Conservation (phyloP, 352 stramenopile species). For the Globisporangium parvum region DNA sequence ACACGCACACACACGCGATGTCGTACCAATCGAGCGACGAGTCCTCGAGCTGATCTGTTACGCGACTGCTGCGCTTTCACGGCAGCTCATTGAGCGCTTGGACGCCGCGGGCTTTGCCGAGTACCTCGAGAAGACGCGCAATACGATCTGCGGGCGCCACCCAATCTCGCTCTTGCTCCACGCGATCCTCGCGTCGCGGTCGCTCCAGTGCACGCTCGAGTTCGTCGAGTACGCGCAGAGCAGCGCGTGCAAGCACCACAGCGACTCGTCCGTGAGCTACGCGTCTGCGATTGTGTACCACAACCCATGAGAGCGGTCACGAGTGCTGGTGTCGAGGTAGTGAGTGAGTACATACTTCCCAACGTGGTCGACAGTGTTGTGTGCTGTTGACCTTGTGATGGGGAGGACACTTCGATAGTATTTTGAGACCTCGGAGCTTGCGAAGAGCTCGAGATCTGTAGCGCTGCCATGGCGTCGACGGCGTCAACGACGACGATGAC, state of each 20-base stretch:
- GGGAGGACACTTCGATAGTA: background rate
- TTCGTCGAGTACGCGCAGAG: conserved; percentile 95
- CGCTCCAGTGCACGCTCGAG: conserved; percentile 69
- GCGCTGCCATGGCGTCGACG: too few species aligned
- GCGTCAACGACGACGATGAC: too few species aligned
- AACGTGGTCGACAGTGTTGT: background rate
- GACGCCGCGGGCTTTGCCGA: conserved; percentile 88
- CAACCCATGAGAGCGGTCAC: conserved; percentile 18
- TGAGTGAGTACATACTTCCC: background rate
- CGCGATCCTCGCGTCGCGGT: conserved; percentile 41
- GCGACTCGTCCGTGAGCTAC: conserved; percentile 94
- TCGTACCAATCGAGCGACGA: background rate
- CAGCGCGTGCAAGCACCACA: conserved; percentile 72
- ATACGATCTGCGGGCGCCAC: conserved; percentile 97
- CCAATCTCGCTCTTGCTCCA: conserved; percentile 87
- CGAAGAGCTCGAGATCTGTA: too few species aligned
- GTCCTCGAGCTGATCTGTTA: background rate
- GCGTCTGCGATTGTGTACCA: conserved; percentile 88
- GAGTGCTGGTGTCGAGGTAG: background rate
- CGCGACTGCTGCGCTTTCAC: background rate
- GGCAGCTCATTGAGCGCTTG: conserved; percentile 88
- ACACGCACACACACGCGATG: too few species aligned
- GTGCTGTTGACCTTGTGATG: background rate
- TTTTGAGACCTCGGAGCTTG: background rate
- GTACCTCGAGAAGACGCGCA: conserved; percentile 93